These are phyloP conservation scores for Miscanthus sacchariflorus DNA, from an alignment of 202 grass and related monocot genomes.

Conservation along the genomic window DNA sequence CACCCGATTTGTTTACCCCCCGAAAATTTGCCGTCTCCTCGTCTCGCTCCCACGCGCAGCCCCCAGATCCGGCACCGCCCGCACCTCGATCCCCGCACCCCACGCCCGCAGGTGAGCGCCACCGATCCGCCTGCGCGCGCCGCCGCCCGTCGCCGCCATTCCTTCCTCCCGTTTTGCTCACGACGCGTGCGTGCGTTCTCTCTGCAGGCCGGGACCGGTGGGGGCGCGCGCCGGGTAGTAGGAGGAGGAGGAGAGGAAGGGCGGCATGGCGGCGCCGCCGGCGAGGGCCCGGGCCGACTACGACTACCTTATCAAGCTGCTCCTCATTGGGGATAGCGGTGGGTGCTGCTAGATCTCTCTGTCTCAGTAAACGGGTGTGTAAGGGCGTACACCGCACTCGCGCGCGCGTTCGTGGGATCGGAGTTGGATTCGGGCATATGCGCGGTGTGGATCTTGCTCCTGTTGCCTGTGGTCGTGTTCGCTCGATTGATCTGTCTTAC, in stretches of 20 bases:
- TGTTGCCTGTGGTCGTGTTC: neutral
- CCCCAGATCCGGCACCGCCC: constrained; percentile 58
- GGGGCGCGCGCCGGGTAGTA: constrained; percentile 17
- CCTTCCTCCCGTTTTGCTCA: neutral
- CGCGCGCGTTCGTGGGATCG: constrained; percentile 25
- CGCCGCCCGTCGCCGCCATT: neutral
- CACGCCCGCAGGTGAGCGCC: constrained; percentile 40
- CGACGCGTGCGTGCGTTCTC: neutral
- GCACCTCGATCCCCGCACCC: constrained; percentile 46
- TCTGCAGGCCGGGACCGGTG: constrained; percentile 40
- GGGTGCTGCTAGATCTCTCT: constrained; percentile 49
- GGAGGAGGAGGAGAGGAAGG: constrained; percentile 42
- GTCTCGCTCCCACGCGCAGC: neutral
- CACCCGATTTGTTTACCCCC: constrained; percentile 46
- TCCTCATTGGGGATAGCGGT: constrained; percentile 87
- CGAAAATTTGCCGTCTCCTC: constrained; percentile 13
- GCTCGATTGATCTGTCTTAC: neutral
- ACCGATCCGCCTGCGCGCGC: constrained; percentile 25
- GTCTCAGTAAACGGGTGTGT: neutral
- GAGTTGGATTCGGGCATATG: neutral
- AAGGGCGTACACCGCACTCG: neutral
- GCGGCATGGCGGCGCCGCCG: constrained; percentile 67
- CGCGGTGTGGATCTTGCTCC: constrained; percentile 12
- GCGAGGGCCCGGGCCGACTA: constrained; percentile 73
- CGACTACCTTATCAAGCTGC: constrained; percentile 85